phyloP scores from a whole-genome alignment of 495 filamentous ascomycete genomes.

The Penicillium verhagenii region DNA sequence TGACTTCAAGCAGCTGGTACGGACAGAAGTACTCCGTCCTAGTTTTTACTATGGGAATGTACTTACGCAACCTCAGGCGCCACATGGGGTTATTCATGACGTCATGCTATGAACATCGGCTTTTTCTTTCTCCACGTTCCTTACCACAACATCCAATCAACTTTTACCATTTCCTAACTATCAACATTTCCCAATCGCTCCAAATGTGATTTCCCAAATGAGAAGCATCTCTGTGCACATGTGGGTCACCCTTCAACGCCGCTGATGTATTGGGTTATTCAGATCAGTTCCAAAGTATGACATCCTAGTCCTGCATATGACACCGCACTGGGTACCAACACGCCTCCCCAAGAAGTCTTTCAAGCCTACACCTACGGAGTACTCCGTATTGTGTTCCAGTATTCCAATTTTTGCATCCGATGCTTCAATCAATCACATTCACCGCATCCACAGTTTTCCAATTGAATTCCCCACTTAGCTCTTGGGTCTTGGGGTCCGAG shows the following conservation, averaged over 20 bases:
- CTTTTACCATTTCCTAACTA: neutral
- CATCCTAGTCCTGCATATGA: neutral
- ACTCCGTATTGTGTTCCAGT: no score
- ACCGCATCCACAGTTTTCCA: neutral
- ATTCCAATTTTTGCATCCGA: neutral
- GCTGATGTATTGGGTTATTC: neutral
- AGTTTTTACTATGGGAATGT: neutral
- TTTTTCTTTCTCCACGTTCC: constrained; percentile 9
- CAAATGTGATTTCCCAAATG: neutral
- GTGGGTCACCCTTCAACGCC: neutral
- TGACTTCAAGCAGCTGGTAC: no score
- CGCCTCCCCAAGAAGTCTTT: neutral
- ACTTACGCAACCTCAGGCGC: constrained; percentile 12
- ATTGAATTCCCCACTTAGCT: neutral
- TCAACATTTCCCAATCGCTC: neutral
- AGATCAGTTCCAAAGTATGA: neutral
- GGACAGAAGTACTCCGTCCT: no score
- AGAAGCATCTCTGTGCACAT: neutral
- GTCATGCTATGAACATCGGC: constrained; percentile 7
- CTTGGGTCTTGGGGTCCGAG: neutral
- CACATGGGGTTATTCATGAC: constrained; percentile 11
- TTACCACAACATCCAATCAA: constrained; percentile 5
- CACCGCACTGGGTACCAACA: neutral
- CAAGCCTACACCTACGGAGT: neutral
- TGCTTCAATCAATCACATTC: neutral